Evolutionary conservation across 768 basidiomycete species (phyloP), one percentile per base, ranked within the genome.

Genomic region (Suillus placidus): DNA sequence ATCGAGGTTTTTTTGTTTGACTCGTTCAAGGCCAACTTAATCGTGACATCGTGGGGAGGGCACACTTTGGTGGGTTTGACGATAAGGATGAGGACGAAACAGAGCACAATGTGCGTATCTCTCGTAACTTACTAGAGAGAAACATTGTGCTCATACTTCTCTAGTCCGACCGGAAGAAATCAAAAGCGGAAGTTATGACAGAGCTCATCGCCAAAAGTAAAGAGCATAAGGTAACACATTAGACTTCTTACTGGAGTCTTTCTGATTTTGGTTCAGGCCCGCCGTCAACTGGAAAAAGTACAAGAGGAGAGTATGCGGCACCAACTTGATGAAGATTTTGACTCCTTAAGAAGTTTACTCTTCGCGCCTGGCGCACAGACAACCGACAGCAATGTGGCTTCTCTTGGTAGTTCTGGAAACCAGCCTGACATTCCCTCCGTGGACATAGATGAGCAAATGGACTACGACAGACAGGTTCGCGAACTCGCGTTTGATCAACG

Each of bases 121-220:
- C 2, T 38, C 51, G n/a, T 62, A n/a, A 1, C 20, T 57, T 3
- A n/a, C n/a, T n/a, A 47, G 58, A n/a, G 40, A 37, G 26, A 45
- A 55, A 40, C 12, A n/a, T 57, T 42, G 40, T 63, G 43, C 12
- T 42, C 64, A 61, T 56, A 61, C 16, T 66, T 55, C n/a, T 49
- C 57, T 71, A 95, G 93, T 91, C 91, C 9, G 86, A 86, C 55
- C 82, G 89, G 66, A 97, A 97, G 78, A 97, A 93, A 79, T 87
- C 90, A 5, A 97, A 97, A 78, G 90, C 93, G 2, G 96, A 99
- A 73, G 93, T 98, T 67, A 99, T 99, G 97, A 87, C 92, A 0
- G 97, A 99, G 76, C 92, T 99, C 40, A 94, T 99, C 54, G 92
- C 94, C 1, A 99, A 99, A 79, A 96, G 94, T 79, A 99, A 99